A percentile compares a stretch with the other conserved stretches of the same genome.
phyloP scores from a whole-genome alignment of 805 yeast genomes.

The Ascoidea asiatica region DNA sequence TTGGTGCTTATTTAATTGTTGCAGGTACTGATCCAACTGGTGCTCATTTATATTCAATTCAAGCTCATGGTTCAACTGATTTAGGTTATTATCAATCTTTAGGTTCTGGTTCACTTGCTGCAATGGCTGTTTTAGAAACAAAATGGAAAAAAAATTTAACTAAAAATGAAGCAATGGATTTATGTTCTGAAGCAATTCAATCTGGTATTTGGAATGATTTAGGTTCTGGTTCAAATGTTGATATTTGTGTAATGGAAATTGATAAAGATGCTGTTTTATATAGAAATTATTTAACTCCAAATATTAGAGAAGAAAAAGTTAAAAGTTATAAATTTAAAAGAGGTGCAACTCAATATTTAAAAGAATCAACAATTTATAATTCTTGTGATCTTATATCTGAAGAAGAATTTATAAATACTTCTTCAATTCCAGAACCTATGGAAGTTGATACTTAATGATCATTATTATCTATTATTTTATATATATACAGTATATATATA shows the following conservation, averaged over 20 bases:
- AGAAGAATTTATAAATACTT: conserved; percentile 25
- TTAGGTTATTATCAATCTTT: conserved; percentile 85
- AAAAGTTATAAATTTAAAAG: conserved; percentile 74
- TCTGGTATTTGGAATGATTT: conserved; percentile 99
- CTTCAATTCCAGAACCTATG: conserved; percentile 27
- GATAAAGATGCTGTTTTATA: conserved; percentile 77
- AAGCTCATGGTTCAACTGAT: conserved; percentile 97
- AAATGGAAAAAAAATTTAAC: conserved; percentile 70
- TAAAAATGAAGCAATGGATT: conserved; percentile 80
- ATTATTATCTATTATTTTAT: neutral
- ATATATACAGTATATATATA: too few relatives aligned
- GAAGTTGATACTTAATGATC: conserved; percentile 28
- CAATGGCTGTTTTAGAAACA: conserved; percentile 93
- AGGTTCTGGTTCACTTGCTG: conserved; percentile 96
- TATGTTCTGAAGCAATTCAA: conserved; percentile 87
- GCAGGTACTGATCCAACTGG: conserved; percentile 98
- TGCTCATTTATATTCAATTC: conserved; percentile 81
- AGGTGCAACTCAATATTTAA: conserved; percentile 87
- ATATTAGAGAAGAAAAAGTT: conserved; percentile 71
- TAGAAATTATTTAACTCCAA: conserved; percentile 87
- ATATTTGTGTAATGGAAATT: conserved; percentile 89
- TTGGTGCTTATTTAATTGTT: conserved; percentile 96
- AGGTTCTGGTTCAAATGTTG: conserved; percentile 98
- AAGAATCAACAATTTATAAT: conserved; percentile 43
- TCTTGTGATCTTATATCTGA: conserved; percentile 60